Base-by-base conservation (phyloP, 176 grass and related monocot genomes). In the barley (Hordeum vulgare) region DNA sequence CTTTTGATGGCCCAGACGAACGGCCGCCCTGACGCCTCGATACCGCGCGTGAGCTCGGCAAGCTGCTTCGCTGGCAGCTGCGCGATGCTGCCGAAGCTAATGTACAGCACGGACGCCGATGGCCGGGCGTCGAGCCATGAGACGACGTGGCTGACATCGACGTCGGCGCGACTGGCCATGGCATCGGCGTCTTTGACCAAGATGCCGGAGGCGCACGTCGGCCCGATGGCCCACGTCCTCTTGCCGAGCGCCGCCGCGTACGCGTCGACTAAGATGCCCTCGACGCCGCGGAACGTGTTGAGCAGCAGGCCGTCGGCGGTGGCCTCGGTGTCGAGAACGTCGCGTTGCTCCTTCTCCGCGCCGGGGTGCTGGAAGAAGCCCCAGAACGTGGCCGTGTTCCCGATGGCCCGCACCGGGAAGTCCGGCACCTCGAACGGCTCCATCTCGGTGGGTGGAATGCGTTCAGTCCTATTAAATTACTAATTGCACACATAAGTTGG, bases 1-100 rank as follows among this genome's bases (percentile, higher is more conserved):
- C 84, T 81, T 75, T 87, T 90, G 14, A 93, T 75, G 7, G 88
- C 91, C 84, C 84, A 86, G 4, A 93, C 40, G 62, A 90, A 93
- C 40, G 85, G 58, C 26, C 40, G 60, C 3, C 26, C 66, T 3
- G 91, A 88, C 4, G 72, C 81, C 77, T 93, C 91, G 14, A 93
- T 77, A 4, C 87, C 87, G 6, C 34, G 54, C 11, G 65, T 54
- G 7, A 91, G 86, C 81, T 88, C 72, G 13, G 66, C 6, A 33
- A 82, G 17, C 64, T 91, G 81, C 66, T 78, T 88, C 39, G 15
- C 20, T 12, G 74, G 14, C 23, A 86, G 68, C 1, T 37, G 84
- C 67, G 76, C 77, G 58, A 86, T 7, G 84, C 77, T 86, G 41
- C 84, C 89, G 80, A 90, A 90, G 68, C 85, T 85, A 57, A 84